Conservation (phyloP, 208 protist genomes). For the Crithidia bombi region DNA sequence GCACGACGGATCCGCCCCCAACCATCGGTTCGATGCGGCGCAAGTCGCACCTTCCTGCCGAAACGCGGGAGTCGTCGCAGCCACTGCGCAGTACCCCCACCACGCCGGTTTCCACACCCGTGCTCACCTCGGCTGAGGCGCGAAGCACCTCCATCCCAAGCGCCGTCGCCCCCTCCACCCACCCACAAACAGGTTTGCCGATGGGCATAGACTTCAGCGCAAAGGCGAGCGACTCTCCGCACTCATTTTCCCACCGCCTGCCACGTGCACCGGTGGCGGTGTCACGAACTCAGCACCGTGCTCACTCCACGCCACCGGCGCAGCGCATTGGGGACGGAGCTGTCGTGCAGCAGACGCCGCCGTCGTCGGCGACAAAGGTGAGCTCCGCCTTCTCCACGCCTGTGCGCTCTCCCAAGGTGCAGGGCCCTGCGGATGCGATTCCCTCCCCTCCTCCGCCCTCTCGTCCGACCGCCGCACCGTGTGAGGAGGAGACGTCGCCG, state of each 20-base stretch:
- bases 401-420: neutral
- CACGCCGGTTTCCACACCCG: neutral
- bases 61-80: neutral
- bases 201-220: neutral
- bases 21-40: slow-evolving; percentile 1
- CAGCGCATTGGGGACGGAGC: neutral
- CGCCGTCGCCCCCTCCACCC: neutral
- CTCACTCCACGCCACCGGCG: neutral
- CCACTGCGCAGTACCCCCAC: neutral
- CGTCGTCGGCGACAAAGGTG: neutral
- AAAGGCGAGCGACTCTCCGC: neutral
- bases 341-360: neutral
- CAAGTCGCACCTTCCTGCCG: neutral
- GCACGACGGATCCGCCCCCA: slow-evolving; percentile 1
- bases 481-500: neutral
- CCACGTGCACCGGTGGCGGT: slow-evolving; percentile 7
- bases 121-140: neutral
- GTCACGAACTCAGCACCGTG: neutral
- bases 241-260: neutral
- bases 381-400: neutral
- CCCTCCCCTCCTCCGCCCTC: slow-evolving; percentile 6
- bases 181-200: neutral
- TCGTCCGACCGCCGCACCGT: neutral
- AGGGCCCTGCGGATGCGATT: neutral
- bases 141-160: neutral